These are phyloP conservation scores for Cystoisospora suis DNA, from an alignment of 169 alveolate genomes.

Conservation along the genomic window DNA sequence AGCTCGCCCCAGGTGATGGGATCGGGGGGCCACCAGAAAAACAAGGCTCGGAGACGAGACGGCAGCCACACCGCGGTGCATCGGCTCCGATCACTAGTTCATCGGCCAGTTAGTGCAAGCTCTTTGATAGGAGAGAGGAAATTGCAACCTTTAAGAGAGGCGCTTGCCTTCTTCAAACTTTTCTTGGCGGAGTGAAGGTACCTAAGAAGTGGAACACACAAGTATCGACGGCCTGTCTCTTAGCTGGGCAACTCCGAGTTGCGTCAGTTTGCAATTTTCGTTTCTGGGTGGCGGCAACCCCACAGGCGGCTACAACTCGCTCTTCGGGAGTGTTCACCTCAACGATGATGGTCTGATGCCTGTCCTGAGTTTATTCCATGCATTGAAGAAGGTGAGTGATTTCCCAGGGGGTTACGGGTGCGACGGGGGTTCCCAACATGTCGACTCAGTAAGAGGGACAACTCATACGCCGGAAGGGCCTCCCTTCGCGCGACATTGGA, in stretches of 20 bases:
- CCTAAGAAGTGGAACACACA: too few relatives aligned
- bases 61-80: not conserved
- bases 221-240: not conserved
- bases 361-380: not conserved
- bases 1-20: not conserved
- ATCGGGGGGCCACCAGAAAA: too few relatives aligned
- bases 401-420: not conserved
- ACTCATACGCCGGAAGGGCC: too few relatives aligned
- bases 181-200: not conserved
- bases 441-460: too few relatives aligned
- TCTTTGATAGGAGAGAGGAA: not conserved
- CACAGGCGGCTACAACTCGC: conserved; percentile 12
- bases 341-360: conserved; percentile 22
- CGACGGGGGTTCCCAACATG: too few relatives aligned
- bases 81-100: not conserved
- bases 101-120: not conserved
- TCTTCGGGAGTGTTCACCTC: not conserved
- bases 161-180: not conserved
- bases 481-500: too few relatives aligned
- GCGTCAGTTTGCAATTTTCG: not conserved
- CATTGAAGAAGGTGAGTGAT: not conserved
- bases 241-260: not conserved
- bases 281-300: not conserved
- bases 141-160: not conserved
- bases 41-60: too few relatives aligned